Percentiles rank a stretch among this genome's conserved stretches.
Evolutionary conservation across 768 basidiomycete genomes (phyloP).

Genomic region (Nidula microcarpa): DNA sequence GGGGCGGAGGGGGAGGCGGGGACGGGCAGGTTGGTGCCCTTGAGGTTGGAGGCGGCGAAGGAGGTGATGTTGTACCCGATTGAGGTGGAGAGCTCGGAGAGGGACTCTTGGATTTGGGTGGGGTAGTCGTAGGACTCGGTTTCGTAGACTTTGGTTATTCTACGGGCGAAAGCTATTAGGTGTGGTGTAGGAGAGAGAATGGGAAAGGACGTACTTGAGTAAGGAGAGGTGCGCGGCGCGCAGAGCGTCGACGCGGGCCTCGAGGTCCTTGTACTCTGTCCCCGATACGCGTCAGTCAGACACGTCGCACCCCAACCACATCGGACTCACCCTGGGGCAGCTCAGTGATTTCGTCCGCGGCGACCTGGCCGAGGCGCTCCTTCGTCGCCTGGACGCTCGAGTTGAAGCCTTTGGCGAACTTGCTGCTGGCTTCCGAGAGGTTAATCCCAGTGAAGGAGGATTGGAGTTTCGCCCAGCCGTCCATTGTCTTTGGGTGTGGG

Average conservation of each 20-base stretch:
- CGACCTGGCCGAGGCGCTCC: conserved; percentile 86
- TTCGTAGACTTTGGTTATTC: conserved; percentile 87
- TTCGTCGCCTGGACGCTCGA: conserved; percentile 82
- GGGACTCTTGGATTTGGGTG: conserved; percentile 80
- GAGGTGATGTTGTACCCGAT: conserved; percentile 75
- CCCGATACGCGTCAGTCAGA: neutral
- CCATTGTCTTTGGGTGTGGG: conserved; percentile 39
- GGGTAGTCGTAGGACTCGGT: conserved; percentile 89
- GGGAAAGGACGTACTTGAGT: conserved; percentile 57
- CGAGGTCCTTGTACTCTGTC: conserved; percentile 96
- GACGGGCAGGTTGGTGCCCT: conserved; percentile 82
- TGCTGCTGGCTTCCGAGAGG: conserved; percentile 71
- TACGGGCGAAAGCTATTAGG: conserved; percentile 18
- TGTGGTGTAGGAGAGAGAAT: too few species aligned
- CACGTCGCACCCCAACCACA: neutral
- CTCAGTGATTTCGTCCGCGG: conserved; percentile 93
- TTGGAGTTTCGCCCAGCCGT: conserved; percentile 67
- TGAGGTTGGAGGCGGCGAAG: conserved; percentile 85
- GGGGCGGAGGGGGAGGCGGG: conserved; percentile 56
- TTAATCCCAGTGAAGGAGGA: conserved; percentile 63
- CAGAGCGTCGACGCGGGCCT: conserved; percentile 91
- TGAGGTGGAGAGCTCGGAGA: conserved; percentile 65
- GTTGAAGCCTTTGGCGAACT: conserved; percentile 75
- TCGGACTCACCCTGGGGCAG: conserved; percentile 70
- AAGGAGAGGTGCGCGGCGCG: conserved; percentile 70